Percentiles rank a stretch among this genome's conserved stretches.
Conservation (phyloP, 2,329 filamentous ascomycete species). For the Parasarocladium wereldwijsianum region DNA sequence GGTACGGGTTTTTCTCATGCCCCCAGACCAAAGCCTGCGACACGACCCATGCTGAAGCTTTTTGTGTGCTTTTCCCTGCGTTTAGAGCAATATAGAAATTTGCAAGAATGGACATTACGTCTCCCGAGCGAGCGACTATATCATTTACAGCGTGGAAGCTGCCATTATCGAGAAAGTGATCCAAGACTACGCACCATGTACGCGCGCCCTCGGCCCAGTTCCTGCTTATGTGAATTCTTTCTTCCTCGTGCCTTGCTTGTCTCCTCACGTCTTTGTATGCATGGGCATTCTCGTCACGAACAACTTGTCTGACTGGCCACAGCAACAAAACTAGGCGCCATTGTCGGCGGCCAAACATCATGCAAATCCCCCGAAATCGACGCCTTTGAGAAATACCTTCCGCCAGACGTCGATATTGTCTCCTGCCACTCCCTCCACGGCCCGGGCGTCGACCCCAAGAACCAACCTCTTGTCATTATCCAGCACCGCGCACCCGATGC, state of each 20-base stretch:
- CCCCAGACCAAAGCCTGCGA: conserved; percentile 4
- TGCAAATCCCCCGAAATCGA: conserved; percentile 95
- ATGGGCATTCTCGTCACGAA: conserved; percentile 1
- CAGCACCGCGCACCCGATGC: conserved; percentile 73
- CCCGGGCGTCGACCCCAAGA: conserved; percentile 72
- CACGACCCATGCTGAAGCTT: conserved; percentile 30
- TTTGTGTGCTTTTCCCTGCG: background rate
- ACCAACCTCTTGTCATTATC: conserved; percentile 87
- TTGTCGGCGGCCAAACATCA: conserved; percentile 94
- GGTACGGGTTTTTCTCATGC: conserved; percentile 3
- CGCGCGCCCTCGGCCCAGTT: conserved; percentile 7
- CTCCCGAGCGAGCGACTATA: conserved; percentile 92
- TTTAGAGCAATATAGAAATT: conserved; percentile 66
- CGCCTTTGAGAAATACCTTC: conserved; percentile 82
- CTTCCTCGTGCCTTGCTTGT: conserved; percentile 5
- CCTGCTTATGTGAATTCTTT: conserved; percentile 7
- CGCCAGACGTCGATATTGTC: conserved; percentile 78
- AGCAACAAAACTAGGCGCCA: conserved; percentile 91
- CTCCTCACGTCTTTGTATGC: background rate
- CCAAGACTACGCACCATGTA: conserved; percentile 84
- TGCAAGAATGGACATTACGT: conserved; percentile 90
- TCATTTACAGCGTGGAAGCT: conserved; percentile 97
- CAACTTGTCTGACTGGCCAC: conserved; percentile 7
- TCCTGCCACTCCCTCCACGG: conserved; percentile 96
- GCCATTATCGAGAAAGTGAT: conserved; percentile 80